Evolutionary conservation across 305 asterid species (phyloP), one percentile per base, ranked within the genome.

Genomic region (Fraxinus platypoda): DNA sequence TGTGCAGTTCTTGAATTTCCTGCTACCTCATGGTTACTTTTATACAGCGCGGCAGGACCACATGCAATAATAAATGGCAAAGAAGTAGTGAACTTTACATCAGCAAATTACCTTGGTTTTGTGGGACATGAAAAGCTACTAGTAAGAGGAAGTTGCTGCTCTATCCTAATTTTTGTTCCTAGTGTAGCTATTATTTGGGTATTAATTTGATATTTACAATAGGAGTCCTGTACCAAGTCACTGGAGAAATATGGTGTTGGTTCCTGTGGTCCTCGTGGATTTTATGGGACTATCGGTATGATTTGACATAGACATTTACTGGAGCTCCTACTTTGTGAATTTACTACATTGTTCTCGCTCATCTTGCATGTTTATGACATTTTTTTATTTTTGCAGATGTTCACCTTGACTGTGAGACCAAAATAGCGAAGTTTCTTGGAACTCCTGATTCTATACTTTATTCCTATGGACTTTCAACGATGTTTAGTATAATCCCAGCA

Each of bases 191-290:
- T 84, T 66, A 46, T 52, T 35, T 87, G 21, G 68, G 59, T 43
- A 26, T 41, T 74, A 72, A 71, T 76, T 81, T 91, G 79, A 87
- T 83, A 75, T 82, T 35, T 66, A 80, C 71, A 62, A 84, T 94
- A 96, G 99, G 97, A 94, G n/a, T 89, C 99, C 17, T 93, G 99
- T 84, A 93, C 93, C 80, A 90, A 83, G 87, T 91, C 99, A 70
- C 85, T 96, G 89, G 98, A 93, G 90, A 94, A 96, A 90, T 96
- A 96, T 84, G 99, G 99, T 83, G 99, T 96, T 72, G 99, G 99
- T 78, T 96, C 99, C 77, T 96, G 99, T 84, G 99, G 99, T 81
- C 98, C 98, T 86, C 99, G 98, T 86, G 97, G 97, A 83, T 96
- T 96, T 85, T 96, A 96, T 89, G 99, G 99, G 87, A 96, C 99